A percentile compares a stretch with the other conserved stretches of the same genome.
Conservation (phyloP, 192 early-diverging fungal species). For the Geosiphon pyriformis region DNA sequence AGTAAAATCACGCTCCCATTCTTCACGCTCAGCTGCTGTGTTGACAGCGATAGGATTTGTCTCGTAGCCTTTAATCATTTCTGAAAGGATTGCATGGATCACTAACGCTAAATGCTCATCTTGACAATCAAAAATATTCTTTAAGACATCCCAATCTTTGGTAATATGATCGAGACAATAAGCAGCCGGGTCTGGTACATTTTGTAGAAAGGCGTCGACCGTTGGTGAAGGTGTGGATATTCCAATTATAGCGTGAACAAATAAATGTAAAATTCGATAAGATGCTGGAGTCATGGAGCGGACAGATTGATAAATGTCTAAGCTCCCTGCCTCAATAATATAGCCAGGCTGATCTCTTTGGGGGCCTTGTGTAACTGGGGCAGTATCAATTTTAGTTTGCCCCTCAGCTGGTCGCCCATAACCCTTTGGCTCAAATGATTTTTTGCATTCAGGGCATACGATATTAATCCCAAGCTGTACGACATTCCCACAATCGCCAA, state of each 20-base stretch:
- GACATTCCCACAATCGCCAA: conserved; percentile 25
- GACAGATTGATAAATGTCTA: background rate
- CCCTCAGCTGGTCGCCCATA: background rate
- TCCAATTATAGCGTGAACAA: conserved; percentile 26
- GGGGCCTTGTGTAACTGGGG: background rate
- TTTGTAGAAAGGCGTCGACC: background rate
- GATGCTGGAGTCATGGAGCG: conserved; percentile 17
- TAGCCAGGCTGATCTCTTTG: conserved; percentile 13
- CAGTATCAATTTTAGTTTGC: background rate
- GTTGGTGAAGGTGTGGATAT: background rate
- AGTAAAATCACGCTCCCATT: conserved; percentile 11
- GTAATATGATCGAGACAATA: conserved; percentile 18
- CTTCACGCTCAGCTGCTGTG: conserved; percentile 9
- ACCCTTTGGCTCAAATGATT: background rate
- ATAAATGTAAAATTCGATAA: conserved; percentile 25
- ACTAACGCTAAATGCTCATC: conserved; percentile 22
- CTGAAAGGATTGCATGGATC: conserved; percentile 15
- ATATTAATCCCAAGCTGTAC: background rate
- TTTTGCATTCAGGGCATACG: conserved; percentile 16
- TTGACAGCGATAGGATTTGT: background rate
- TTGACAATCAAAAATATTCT: conserved; percentile 13
- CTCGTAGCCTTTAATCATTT: background rate
- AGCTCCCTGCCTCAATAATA: background rate
- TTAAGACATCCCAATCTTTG: conserved; percentile 26
- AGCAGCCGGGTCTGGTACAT: background rate